Evolutionary conservation across 2,329 filamentous ascomycete genomes (phyloP), one percentile per base, ranked within the genome.

Genomic region (Cercospora berteroae): DNA sequence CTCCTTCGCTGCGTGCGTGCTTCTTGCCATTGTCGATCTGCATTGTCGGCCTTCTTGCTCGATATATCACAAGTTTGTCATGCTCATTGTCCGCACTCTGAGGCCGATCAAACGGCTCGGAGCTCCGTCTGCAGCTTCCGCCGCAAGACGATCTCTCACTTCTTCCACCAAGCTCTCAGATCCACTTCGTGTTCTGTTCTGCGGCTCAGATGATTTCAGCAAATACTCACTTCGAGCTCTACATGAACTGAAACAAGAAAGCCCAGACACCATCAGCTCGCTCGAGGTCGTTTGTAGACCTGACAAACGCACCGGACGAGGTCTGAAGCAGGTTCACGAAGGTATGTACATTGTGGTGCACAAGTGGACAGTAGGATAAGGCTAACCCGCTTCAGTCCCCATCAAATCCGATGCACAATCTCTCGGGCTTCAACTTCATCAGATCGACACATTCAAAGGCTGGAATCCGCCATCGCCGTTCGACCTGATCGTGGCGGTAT

Each of bases 131-230:
- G n/a, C 27, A 20, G 18, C 18, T 31, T 33, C 27, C 55, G 16
- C 29, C 16, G 10, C 55, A 31, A 57, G 8, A 33, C 27, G 55
- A 36, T 33, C 27, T 6, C 55, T 57, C 55, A 57, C 55, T 33
- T 57, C 55, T 18, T 57, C 55, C 55, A 65, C 18, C 31, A 44
- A 39, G 33, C 61, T 44, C 25, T 69, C 72, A 68, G 76, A 84
- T 16, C 91, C 92, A 3, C 83, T 99, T 33, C 86, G 89, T 36
- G 93, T 99, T 63, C 85, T 99, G 4, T 99, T 97, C 80, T 98
- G 94, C 80, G 95, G 95, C 70, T 95, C 94, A 3, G 95, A 99
- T 79, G 85, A 89, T 2, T 97, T 98, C 80, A 97, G 94, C 81
- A 90, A 90, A 74, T 86, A 86, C 62, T 92, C 93, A 1, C 83